Conservation (phyloP, 2,329 filamentous ascomycete genomes). For the Xylaria sp. region DNA sequence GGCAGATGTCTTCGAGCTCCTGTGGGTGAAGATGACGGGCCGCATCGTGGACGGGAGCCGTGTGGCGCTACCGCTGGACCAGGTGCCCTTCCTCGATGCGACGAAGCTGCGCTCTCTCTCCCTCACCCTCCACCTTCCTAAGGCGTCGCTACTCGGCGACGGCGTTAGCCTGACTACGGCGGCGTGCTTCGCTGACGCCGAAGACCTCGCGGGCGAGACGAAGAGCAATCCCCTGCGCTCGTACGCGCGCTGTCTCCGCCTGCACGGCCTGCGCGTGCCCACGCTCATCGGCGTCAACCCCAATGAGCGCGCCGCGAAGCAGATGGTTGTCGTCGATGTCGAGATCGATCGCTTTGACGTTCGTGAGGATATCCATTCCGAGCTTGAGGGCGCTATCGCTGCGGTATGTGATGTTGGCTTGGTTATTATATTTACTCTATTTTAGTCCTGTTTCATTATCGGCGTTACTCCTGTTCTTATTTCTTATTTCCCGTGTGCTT, state of each 20-base stretch:
- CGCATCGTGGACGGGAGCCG: slow-evolving; percentile 49
- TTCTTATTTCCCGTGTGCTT: not conserved
- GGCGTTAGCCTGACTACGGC: slow-evolving; percentile 65
- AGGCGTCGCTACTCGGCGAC: slow-evolving; percentile 74
- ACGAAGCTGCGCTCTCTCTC: slow-evolving; percentile 59
- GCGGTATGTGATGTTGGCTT: slow-evolving; percentile 58
- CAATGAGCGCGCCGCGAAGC: slow-evolving; percentile 75
- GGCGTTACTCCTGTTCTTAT: not conserved
- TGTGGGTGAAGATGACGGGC: slow-evolving; percentile 56
- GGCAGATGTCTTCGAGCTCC: slow-evolving; percentile 51
- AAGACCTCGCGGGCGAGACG: not conserved
- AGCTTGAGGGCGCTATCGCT: slow-evolving; percentile 69
- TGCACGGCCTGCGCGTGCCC: slow-evolving; percentile 71
- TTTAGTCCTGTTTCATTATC: too few relatives aligned
- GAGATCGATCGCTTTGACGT: slow-evolving; percentile 66
- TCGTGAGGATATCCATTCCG: slow-evolving; percentile 62
- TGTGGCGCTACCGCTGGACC: slow-evolving; percentile 47
- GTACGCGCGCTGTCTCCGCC: slow-evolving; percentile 55
- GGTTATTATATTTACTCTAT: not conserved
- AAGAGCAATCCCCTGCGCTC: slow-evolving; percentile 46
- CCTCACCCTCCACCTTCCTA: slow-evolving; percentile 69
- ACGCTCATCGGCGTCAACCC: slow-evolving; percentile 78
- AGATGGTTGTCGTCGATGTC: slow-evolving; percentile 72
- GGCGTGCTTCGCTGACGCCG: slow-evolving; percentile 54
- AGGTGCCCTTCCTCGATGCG: slow-evolving; percentile 52